These are phyloP conservation scores for Celoporthe dispersa DNA, from an alignment of 2,329 filamentous ascomycete genomes.

Conservation along the genomic window DNA sequence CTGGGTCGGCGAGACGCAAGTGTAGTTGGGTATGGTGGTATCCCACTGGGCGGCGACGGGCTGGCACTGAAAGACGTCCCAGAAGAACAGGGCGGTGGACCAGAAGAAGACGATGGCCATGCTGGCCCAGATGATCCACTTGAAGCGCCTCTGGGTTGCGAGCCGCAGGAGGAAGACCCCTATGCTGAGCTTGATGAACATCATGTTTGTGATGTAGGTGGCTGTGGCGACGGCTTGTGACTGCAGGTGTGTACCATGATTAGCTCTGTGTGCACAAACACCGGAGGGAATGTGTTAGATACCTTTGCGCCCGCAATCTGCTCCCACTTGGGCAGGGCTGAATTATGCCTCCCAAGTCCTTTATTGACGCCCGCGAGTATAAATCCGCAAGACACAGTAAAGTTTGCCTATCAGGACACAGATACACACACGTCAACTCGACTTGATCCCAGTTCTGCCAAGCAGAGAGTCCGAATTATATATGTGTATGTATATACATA, in stretches of 20 bases:
- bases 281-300: not conserved
- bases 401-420: conserved; percentile 43
- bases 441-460: not conserved
- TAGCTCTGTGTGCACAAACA: not conserved
- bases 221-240: conserved; percentile 57
- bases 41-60: conserved; percentile 59
- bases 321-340: conserved; percentile 44
- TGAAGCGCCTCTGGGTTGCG: conserved; percentile 51
- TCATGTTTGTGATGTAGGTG: conserved; percentile 57
- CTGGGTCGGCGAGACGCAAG: conserved; percentile 49
- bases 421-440: conserved; percentile 18
- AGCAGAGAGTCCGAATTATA: not conserved
- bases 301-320: conserved; percentile 54
- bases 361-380: conserved; percentile 47
- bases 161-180: conserved; percentile 56
- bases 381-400: conserved; percentile 52
- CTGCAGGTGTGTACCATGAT: conserved; percentile 35
- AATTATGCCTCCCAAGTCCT: conserved; percentile 54
- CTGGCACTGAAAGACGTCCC: conserved; percentile 56
- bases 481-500: conserved; percentile 34
- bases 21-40: conserved; percentile 48
- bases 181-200: conserved; percentile 62
- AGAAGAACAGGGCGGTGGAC: conserved; percentile 54
- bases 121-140: conserved; percentile 51
- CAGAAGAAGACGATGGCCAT: conserved; percentile 52